phyloP scores from a whole-genome alignment of 148 eudicot genomes.

The Vaccinium darrowii region DNA sequence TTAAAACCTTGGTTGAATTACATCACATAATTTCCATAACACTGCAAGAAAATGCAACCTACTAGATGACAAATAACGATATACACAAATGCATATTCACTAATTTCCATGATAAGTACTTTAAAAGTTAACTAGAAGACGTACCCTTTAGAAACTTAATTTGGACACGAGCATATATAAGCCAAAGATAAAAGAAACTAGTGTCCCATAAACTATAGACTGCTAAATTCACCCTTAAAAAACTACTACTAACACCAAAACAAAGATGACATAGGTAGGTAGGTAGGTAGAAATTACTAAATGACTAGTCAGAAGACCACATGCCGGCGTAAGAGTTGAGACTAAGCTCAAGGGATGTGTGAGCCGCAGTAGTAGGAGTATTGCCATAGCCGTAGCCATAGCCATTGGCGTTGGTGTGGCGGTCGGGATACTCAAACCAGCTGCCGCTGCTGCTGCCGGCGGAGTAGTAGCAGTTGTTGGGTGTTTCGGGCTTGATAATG shows the following conservation, averaged over 20 bases:
- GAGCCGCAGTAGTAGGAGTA: neutral
- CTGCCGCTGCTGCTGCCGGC: conserved; percentile 3
- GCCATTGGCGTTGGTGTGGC: conserved; percentile 25
- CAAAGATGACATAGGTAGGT: neutral
- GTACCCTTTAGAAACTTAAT: too few species aligned
- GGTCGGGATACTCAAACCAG: conserved; percentile 9
- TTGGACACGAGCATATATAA: too few species aligned
- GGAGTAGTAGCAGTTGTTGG: conserved; percentile 33
- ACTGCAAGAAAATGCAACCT: neutral
- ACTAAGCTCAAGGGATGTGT: conserved; percentile 84
- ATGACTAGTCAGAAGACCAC: neutral
- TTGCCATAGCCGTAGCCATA: neutral
- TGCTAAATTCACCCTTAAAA: neutral
- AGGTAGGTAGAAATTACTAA: neutral
- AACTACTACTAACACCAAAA: neutral
- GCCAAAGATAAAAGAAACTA: too few species aligned
- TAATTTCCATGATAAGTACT: neutral
- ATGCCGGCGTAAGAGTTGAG: conserved; percentile 66
- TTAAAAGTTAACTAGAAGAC: too few species aligned
- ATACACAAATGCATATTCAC: neutral
- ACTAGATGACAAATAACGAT: neutral
- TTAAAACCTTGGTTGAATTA: too few species aligned
- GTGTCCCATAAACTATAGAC: neutral
- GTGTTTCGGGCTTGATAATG: conserved; percentile 23
- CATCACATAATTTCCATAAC: neutral